Base-by-base conservation (phyloP, 352 stramenopile species). In the Elongisporangium anandrum region DNA sequence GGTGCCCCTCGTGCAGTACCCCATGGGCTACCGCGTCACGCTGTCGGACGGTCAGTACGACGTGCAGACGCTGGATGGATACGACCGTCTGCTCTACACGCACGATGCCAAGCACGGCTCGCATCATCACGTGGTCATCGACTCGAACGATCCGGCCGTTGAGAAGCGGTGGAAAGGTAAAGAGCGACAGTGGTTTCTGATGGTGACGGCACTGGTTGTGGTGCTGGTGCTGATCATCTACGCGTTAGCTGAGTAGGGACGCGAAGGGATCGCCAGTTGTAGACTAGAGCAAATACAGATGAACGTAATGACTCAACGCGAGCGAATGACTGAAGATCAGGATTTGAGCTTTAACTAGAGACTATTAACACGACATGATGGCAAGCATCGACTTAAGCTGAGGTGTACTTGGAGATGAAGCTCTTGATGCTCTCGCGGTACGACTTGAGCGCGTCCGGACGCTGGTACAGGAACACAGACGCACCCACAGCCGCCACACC, bases 1-100 rank as follows among this genome's bases (percentile, higher is more conserved):
- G 56, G 75, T 95, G 54, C 86, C 86, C 17, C 70, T 87, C 39
- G 64, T 80, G 54, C 85, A 95, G 60, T 95, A 93, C 60, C 78
- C 83, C 0, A 66, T 66, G 54, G 81, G 84, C 23, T 90, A 85
- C 65, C 70, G 47, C 6, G 70, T 92, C 1, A 41, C 56, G 4
- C 72, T 79, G 16, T 93, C 83, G 10, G 78, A 90, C 56, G 85
- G 84, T 22, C 63, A 74, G 48, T 88, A 74, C 60, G 67, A 67
- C 6, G 52, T 83, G 7, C 55, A 81, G 21, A 63, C 50, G 16
- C 66, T 81, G 52, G 78, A 90, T 64, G 81, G 78, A 4, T 91
- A 71, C 69, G 83, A 92, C 52, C 51, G 73, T 2, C 64, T 92
- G 59, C 70, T 64, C n/a, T 87, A 75, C 55, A 52, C 70, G n/a